Conservation (phyloP, 2,329 filamentous ascomycete species). For the Aureobasidium sp. region DNA sequence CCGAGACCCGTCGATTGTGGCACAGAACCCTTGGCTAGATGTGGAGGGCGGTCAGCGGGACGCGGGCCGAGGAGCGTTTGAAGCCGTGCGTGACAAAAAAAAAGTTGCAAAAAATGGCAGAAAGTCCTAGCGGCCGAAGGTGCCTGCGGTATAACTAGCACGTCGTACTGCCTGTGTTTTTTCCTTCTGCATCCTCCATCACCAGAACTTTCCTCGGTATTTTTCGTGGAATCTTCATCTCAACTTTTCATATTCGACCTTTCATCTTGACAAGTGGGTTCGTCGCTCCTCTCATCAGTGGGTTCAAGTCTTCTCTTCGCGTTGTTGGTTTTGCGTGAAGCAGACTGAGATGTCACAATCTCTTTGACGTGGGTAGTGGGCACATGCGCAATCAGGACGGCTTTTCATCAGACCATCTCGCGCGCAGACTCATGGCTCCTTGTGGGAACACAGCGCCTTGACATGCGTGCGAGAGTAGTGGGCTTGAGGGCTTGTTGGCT, state of each 20-base stretch:
- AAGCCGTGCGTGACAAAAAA: not conserved
- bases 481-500: constrained; percentile 38
- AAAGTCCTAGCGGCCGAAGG: not conserved
- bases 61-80: not conserved
- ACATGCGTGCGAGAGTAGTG: constrained; percentile 36
- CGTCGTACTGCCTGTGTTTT: not conserved
- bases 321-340: constrained; percentile 16
- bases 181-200: constrained; percentile 6
- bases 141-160: not conserved
- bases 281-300: constrained; percentile 20
- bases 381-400: constrained; percentile 17
- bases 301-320: constrained; percentile 18
- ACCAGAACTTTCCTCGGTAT: not conserved
- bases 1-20: not conserved
- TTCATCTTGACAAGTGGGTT: constrained; percentile 18
- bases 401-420: constrained; percentile 27
- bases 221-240: constrained; percentile 5
- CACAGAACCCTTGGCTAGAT: not conserved
- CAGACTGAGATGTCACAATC: constrained; percentile 14
- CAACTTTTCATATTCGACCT: constrained; percentile 4
- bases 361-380: constrained; percentile 16
- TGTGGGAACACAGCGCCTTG: constrained; percentile 47
- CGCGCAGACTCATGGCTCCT: constrained; percentile 35
- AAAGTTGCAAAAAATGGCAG: not conserved
- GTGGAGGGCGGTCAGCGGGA: not conserved